These are phyloP conservation scores for Boletus tylopilopsis DNA, from an alignment of 768 basidiomycete genomes.

Conservation along the genomic window DNA sequence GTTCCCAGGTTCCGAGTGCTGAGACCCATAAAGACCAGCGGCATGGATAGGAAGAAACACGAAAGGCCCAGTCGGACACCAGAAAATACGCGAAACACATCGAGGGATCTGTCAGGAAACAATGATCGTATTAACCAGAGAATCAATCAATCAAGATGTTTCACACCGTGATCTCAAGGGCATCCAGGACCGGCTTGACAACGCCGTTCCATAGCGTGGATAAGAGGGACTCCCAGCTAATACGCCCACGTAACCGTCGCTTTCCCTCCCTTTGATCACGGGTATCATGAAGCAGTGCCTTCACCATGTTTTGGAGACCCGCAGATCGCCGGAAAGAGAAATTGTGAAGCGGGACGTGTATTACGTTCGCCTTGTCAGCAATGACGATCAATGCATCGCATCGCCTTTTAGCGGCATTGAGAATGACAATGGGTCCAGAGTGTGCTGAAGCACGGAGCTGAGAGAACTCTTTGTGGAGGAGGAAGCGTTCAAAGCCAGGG, in stretches of 20 bases:
- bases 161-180: conserved; percentile 1
- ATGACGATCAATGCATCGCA: conserved; percentile 30
- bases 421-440: neutral
- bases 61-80: conserved; percentile 1
- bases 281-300: neutral
- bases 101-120: neutral
- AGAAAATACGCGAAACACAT: neutral
- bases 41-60: conserved; percentile 3
- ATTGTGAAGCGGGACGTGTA: conserved; percentile 5
- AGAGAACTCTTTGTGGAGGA: conserved; percentile 3
- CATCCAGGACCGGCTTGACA: conserved; percentile 7
- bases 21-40: neutral
- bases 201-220: conserved; percentile 8
- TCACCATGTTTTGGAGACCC: neutral
- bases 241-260: neutral
- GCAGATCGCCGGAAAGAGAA: conserved; percentile 1
- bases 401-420: conserved; percentile 7
- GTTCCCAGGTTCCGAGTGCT: neutral
- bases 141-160: neutral
- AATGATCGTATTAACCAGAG: neutral
- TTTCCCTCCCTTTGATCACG: neutral
- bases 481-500: conserved; percentile 5
- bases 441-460: neutral
- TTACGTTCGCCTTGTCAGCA: neutral
- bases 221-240: conserved; percentile 1